Base-by-base conservation (phyloP, 495 filamentous ascomycete genomes). In the Neurospora sublineolata region DNA sequence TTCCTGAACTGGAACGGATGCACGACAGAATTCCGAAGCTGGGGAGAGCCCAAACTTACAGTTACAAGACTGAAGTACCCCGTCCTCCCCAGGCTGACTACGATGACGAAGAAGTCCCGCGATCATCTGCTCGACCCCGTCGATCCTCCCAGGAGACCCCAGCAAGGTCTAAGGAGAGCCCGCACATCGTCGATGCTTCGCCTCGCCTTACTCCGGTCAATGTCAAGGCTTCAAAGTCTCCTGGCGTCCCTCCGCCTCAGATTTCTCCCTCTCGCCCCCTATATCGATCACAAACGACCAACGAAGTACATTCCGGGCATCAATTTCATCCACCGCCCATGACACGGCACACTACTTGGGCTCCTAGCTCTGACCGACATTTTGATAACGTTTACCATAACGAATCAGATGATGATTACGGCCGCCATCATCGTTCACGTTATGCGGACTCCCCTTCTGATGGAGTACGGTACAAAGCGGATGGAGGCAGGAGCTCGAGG, bases 141-240 rank as follows among this genome's bases (percentile, higher is more conserved):
- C 81, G 83, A 33, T 76, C 80, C 71, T 83, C 83, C 12, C 79
- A 83, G 18, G 81, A 84, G 37, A 78, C 79, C 9, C 78, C 52
- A 33, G 14, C 80, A 4, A 77, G 74, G 42, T 78, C 78, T 23
- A 78, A 77, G 30, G 80, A 80, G 33, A 79, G 37, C 77, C 77
- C 76, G 11, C 72, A 82, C 23, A 69, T 77, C 18, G 69, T 81
- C 16, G 77, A 80, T 27, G 74, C 71, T 33, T 64, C 52, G 27
- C 52, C 52, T 64, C 52, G 52, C 52, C 20, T 60, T 16, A 67
- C 77, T 68, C 81, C 82, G 27, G 37, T 72, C 14, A 75, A 80
- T 18, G 23, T 71, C 30, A 82, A 83, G 70, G 75, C 80, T n/a
- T 74, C 79, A 58, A 76, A 64, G 2, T 70, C 73, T 37, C 69